Base-by-base conservation (phyloP, 2,329 filamentous ascomycete genomes). In the Alternaria ethzedia region DNA sequence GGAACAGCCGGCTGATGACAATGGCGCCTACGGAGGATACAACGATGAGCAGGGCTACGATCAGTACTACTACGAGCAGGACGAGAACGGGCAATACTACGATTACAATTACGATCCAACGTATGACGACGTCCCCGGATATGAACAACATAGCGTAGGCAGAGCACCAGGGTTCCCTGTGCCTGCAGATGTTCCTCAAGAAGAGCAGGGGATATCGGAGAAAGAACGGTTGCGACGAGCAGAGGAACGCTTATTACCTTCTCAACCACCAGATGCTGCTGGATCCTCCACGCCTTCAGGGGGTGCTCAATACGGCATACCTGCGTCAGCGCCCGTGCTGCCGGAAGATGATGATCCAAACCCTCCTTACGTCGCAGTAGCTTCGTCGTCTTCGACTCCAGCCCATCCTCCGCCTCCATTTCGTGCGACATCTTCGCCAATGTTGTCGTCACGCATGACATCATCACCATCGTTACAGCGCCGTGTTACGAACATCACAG, bases 141-240 rank as follows among this genome's bases (percentile, higher is more conserved):
- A 77, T 52, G 70, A 74, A 20, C 66, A 74, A 6, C 64, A 68
- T 43, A 68, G 70, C 32, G 73, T 69, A 59, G 76, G 74, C 26
- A 65, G 74, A 59, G 80, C 79, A 70, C 76, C 90, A 15, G 87
- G 89, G 28, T 74, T 72, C 51, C 68, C 79, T 10, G 75, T 77
- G 6, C 87, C 87, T 5, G 89, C 90, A n/a, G 82, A 86, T 28
- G 70, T 89, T 36, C 23, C 51, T 17, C 82, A 84, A 11, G 82
- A 86, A 12, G 89, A 93, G 59, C 86, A 87, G 63, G 85, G 83
- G 5, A 82, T 94, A 30, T 89, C 90, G 12, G 96, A 98, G 67
- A 97, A 97, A 79, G 90, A 96, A 63, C 89, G 90, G 52, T 82
- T 96, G 62, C 88, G 90, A 50, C 88, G 88, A 62, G 93, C 93